Base-by-base conservation (phyloP, 805 yeast species). In the Sugiyamaella mastotermitis region DNA sequence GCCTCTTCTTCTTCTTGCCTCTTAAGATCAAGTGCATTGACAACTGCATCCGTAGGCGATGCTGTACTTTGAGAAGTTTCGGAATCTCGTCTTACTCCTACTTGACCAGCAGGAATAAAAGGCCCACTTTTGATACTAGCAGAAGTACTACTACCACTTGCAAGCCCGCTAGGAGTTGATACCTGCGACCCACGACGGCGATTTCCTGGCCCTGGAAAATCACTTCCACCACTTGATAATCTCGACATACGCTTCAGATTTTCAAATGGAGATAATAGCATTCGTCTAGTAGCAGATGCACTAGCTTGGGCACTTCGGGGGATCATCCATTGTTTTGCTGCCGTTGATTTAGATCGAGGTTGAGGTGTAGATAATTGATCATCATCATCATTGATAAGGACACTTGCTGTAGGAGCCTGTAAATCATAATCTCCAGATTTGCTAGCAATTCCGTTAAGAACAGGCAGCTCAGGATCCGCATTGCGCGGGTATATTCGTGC, bases 281-380 rank as follows among this genome's bases (percentile, higher is more conserved):
- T 47, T 16, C 50, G 28, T 21, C 46, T 17, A 14, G 48, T 47
- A 13, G 48, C 46, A 2, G 48, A 38, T 5, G 40, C 47, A 24
- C 38, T 39, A 14, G 40, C 29, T 25, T 37, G 41, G 8, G 16
- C 23, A 11, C 33, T 16, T 14, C 37, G 35, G 11, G 14, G 17
- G 4, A 21, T 25, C 4, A 22, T n/a, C 41, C 37, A 31, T 26
- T 37, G 43, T 33, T 40, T 43, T 3, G 49, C 22, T 11, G 38
- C 37, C 3, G 47, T 46, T 16, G 45, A 40, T 26, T 42, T 43
- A n/a, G 49, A 45, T 14, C 49, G 42, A 25, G 37, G 17, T 7
- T 35, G 25, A 6, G 35, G 32, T 15, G 31, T 27, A 6, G 9
- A 7, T 6, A 27, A 6, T 6, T 14, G 18, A 11, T 14, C 14